Evolutionary conservation across 331 rosid genomes (phyloP).

Genomic region (Malus hybrid): DNA sequence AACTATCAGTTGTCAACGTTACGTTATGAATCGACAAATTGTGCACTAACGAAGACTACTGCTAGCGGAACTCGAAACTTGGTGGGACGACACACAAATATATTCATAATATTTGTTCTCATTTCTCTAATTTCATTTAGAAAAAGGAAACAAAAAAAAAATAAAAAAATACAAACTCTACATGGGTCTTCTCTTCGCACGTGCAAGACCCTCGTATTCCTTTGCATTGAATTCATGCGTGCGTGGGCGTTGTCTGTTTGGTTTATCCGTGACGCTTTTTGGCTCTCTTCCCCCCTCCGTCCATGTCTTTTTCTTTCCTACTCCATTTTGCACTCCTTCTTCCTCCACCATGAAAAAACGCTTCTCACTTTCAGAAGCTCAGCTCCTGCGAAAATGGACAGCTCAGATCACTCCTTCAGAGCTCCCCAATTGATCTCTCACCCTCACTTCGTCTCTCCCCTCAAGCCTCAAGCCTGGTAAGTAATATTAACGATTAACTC

Average conservation of each 20-base stretch:
- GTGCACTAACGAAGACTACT: too few species aligned
- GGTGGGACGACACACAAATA: too few species aligned
- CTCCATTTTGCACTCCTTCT: background rate
- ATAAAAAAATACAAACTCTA: too few species aligned
- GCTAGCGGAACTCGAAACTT: rapidly evolving
- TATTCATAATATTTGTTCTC: too few species aligned
- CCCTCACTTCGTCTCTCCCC: constrained; percentile 1
- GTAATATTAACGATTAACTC: background rate
- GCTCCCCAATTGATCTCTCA: constrained; percentile 19
- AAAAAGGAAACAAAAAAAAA: too few species aligned
- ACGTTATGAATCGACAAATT: too few species aligned
- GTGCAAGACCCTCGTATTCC: constrained; percentile 4
- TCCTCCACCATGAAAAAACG: background rate
- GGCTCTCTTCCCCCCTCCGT: background rate
- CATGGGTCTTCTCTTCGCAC: constrained; percentile 8
- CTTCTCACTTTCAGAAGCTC: constrained; percentile 1
- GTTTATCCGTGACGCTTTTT: constrained; percentile 34
- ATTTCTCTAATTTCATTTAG: too few species aligned
- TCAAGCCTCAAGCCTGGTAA: constrained; percentile 22
- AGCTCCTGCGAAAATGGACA: background rate
- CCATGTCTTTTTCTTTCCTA: background rate
- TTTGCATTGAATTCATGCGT: background rate
- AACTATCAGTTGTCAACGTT: rapidly evolving
- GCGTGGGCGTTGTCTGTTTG: constrained; percentile 3
- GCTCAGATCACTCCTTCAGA: constrained; percentile 12